Conservation (phyloP, 306 rosid genomes). For the Neltuma alba region DNA sequence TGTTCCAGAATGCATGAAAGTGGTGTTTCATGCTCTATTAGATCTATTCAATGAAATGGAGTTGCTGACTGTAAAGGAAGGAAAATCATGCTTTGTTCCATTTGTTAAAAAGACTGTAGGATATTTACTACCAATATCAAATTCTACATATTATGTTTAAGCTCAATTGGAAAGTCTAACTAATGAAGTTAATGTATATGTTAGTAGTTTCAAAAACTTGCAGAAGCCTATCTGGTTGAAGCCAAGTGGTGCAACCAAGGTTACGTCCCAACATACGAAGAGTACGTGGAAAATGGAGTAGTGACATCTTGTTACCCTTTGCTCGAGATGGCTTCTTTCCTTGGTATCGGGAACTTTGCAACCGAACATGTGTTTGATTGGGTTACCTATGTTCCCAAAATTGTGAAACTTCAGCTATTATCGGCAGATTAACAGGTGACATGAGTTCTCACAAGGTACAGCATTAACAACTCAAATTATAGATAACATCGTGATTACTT, state of each 20-base stretch:
- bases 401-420: slow-evolving; percentile 24
- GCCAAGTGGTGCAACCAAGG: slow-evolving; percentile 4
- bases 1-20: slow-evolving; percentile 35
- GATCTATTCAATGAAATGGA: slow-evolving; percentile 21
- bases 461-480: not conserved
- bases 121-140: not conserved
- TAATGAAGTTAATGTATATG: not conserved
- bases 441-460: slow-evolving; percentile 44
- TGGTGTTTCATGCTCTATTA: not conserved
- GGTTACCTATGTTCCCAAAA: slow-evolving; percentile 35
- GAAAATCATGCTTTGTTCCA: slow-evolving; percentile 15
- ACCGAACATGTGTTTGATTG: slow-evolving; percentile 37
- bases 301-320: not conserved
- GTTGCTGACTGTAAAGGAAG: not conserved
- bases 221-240: not conserved
- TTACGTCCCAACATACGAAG: not conserved
- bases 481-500: too few relatives aligned
- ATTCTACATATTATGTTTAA: not conserved
- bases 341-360: not conserved
- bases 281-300: not conserved
- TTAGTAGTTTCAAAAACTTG: not conserved
- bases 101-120: not conserved
- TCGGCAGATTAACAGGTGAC: slow-evolving; percentile 39
- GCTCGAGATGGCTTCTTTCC: not conserved
- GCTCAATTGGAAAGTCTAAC: not conserved